A percentile compares a stretch with the other conserved stretches of the same genome.
phyloP scores from a whole-genome alignment of 768 basidiomycete species.

The Rubroboletus satanas region DNA sequence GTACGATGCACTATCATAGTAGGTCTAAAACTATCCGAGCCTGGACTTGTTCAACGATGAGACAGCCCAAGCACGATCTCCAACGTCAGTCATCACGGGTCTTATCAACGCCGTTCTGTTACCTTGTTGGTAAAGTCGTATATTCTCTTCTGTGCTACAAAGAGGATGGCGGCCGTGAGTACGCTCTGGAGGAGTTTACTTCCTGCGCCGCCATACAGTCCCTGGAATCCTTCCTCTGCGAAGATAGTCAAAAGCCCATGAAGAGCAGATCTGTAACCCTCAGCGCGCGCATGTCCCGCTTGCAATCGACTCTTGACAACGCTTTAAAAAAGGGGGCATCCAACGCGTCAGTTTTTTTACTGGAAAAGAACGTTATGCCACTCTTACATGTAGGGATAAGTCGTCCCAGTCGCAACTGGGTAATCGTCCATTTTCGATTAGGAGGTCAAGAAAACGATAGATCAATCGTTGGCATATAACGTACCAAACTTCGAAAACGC shows the following conservation, averaged over 20 bases:
- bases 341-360: neutral
- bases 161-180: constrained; percentile 90
- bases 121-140: constrained; percentile 67
- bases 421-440: neutral
- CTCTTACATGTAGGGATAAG: constrained; percentile 73
- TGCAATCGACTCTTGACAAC: constrained; percentile 79
- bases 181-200: constrained; percentile 92
- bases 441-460: neutral
- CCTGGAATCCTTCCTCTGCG: constrained; percentile 72
- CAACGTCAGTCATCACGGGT: neutral
- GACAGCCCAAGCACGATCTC: constrained; percentile 9
- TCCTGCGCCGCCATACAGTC: constrained; percentile 81
- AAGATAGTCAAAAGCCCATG: constrained; percentile 78
- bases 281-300: constrained; percentile 63
- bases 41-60: constrained; percentile 8
- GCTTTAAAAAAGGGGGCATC: constrained; percentile 20
- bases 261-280: constrained; percentile 70
- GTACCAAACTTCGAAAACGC: constrained; percentile 86
- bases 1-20: neutral
- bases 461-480: constrained; percentile 7
- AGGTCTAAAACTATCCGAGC: neutral
- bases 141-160: constrained; percentile 81
- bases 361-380: neutral
- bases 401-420: constrained; percentile 49
- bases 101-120: neutral